phyloP scores from a whole-genome alignment of 345 rosid genomes.

The Moringa oleifera region DNA sequence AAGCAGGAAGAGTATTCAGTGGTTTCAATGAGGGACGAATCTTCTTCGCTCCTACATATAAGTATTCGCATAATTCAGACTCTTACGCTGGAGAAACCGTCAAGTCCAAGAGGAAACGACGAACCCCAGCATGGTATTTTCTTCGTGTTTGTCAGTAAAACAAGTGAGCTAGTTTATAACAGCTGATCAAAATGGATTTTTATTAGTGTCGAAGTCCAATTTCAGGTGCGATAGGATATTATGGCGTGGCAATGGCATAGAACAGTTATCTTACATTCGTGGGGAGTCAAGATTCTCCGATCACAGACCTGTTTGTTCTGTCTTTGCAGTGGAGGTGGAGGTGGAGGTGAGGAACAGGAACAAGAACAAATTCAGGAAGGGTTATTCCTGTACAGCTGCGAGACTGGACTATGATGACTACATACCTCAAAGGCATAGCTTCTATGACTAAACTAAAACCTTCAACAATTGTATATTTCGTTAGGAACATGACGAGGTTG shows the following conservation, averaged over 20 bases:
- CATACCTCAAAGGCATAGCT: conserved; percentile 63
- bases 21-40: conserved; percentile 82
- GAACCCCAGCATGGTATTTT: conserved; percentile 93
- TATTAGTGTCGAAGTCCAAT: conserved; percentile 3
- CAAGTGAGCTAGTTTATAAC: not conserved
- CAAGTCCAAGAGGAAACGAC: conserved; percentile 87
- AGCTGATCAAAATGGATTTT: not conserved
- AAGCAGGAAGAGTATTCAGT: conserved; percentile 75
- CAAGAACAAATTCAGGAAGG: conserved; percentile 54
- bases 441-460: conserved; percentile 33
- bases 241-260: conserved; percentile 79
- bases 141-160: not conserved
- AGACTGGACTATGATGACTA: conserved; percentile 46
- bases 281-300: conserved; percentile 92
- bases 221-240: conserved; percentile 91
- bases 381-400: conserved; percentile 49
- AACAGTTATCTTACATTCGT: conserved; percentile 65
- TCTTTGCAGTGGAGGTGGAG: conserved; percentile 63
- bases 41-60: conserved; percentile 85
- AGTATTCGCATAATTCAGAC: conserved; percentile 80
- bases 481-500: conserved; percentile 5
- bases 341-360: conserved; percentile 45
- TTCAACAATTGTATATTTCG: conserved; percentile 10
- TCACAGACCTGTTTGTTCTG: conserved; percentile 87
- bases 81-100: conserved; percentile 80